Percentiles rank a stretch among this genome's conserved stretches.
Evolutionary conservation across 1,139 yeast genomes (phyloP).

Genomic region (Kluyveromyces sp.): DNA sequence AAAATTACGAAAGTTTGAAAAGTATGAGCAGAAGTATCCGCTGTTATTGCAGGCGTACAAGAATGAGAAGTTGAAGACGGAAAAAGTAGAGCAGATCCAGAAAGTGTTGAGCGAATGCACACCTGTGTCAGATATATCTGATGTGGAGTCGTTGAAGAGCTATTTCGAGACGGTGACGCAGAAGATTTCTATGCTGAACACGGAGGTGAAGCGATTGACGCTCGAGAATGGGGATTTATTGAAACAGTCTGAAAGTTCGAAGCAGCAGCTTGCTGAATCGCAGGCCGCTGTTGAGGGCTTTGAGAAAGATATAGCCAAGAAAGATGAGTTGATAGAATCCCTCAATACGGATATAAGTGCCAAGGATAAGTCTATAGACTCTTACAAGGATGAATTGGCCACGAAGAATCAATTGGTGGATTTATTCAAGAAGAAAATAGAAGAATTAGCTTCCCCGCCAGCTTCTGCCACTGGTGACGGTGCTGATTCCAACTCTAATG

Average conservation of each 20-base stretch:
- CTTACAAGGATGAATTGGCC: conserved; percentile 5
- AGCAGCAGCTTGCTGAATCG: conserved; percentile 4
- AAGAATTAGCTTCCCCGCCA: background rate
- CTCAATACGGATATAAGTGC: background rate
- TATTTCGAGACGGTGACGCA: conserved; percentile 58
- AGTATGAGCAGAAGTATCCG: conserved; percentile 88
- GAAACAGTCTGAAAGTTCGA: conserved; percentile 9
- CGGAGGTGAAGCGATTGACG: conserved; percentile 34
- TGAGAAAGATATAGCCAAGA: background rate
- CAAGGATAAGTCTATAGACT: conserved; percentile 12
- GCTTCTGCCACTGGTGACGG: background rate
- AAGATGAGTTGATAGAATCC: background rate
- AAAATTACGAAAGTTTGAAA: conserved; percentile 67
- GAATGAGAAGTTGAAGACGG: conserved; percentile 62
- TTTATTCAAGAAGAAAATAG: conserved; percentile 7
- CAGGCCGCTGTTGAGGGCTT: background rate
- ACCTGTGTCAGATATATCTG: conserved; percentile 69
- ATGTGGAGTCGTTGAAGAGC: conserved; percentile 55
- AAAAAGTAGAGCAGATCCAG: conserved; percentile 59
- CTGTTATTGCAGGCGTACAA: conserved; percentile 75
- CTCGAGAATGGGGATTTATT: conserved; percentile 14
- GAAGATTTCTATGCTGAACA: conserved; percentile 47
- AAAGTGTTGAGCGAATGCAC: conserved; percentile 68
- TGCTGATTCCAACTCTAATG: background rate
- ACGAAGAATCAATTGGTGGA: conserved; percentile 6